These are phyloP conservation scores for Hypsizygus ulmarius DNA, from an alignment of 1,284 basidiomycete species.

Conservation along the genomic window DNA sequence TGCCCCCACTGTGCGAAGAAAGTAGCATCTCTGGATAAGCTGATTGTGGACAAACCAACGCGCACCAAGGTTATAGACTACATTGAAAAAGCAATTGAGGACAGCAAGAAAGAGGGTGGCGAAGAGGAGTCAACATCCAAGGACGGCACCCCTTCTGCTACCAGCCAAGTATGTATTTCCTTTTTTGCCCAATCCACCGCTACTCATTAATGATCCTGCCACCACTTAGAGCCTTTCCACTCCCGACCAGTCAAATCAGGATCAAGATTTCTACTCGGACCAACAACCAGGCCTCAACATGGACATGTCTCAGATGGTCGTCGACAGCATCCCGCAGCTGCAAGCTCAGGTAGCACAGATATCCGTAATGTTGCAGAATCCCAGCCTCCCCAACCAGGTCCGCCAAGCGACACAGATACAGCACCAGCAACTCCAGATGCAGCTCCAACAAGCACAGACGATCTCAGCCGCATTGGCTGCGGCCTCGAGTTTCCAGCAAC, in stretches of 20 bases:
- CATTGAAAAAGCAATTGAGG: slow-evolving; percentile 81
- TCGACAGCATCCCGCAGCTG: slow-evolving; percentile 70
- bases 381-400: slow-evolving; percentile 63
- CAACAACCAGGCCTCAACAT: slow-evolving; percentile 56
- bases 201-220: background rate
- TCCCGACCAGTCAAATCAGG: slow-evolving; percentile 30
- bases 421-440: slow-evolving; percentile 72
- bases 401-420: slow-evolving; percentile 78
- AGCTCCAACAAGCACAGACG: slow-evolving; percentile 72
- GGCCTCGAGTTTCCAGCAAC: slow-evolving; percentile 47
- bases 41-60: slow-evolving; percentile 75
- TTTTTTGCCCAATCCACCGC: background rate
- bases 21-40: slow-evolving; percentile 82
- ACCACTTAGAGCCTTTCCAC: slow-evolving; percentile 17
- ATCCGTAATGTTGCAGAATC: slow-evolving; percentile 73
- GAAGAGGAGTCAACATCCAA: slow-evolving; percentile 37
- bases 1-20: slow-evolving; percentile 88
- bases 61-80: slow-evolving; percentile 77
- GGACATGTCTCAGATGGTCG: slow-evolving; percentile 69
- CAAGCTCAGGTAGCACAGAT: slow-evolving; percentile 78
- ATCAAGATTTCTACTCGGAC: slow-evolving; percentile 65
- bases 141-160: slow-evolving; percentile 16
- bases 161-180: slow-evolving; percentile 20
- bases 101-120: slow-evolving; percentile 65
- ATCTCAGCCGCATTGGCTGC: slow-evolving; percentile 59